phyloP scores from a whole-genome alignment of 2,329 filamentous ascomycete species.

The Diaporthe nobilis region DNA sequence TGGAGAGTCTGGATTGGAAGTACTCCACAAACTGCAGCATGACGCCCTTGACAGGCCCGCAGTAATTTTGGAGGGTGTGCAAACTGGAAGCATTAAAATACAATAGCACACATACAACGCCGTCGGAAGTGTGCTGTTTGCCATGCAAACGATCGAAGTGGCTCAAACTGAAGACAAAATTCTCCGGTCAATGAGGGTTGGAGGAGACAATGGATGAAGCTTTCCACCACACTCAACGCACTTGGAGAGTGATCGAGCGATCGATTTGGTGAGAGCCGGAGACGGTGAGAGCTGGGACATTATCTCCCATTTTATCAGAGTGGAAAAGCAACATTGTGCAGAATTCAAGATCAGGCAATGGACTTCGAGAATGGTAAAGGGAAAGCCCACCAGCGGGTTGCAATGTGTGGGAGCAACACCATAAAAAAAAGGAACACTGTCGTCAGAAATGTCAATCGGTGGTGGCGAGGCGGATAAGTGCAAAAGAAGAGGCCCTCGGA shows the following conservation, averaged over 20 bases:
- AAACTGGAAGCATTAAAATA: background rate
- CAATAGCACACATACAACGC: background rate
- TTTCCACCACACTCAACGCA: background rate
- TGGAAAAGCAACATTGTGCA: background rate
- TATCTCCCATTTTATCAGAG: too few relatives aligned
- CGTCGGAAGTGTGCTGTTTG: background rate
- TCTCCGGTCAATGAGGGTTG: background rate
- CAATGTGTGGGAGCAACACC: background rate
- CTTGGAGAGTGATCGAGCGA: background rate
- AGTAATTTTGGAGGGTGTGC: background rate
- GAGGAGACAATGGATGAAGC: background rate
- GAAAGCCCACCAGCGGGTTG: background rate
- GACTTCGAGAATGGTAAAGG: background rate
- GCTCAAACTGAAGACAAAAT: background rate
- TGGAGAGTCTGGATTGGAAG: too few relatives aligned
- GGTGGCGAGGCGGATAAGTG: background rate
- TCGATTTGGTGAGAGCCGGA: background rate
- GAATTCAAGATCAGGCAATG: background rate
- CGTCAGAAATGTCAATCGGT: background rate
- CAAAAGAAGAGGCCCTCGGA: background rate
- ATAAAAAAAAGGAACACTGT: background rate
- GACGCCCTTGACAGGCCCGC: background rate
- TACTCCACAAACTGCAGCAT: background rate
- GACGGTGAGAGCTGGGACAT: too few relatives aligned
- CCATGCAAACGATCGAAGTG: background rate